Conservation (phyloP, 306 rosid species). For the Vachellia collinsii region DNA sequence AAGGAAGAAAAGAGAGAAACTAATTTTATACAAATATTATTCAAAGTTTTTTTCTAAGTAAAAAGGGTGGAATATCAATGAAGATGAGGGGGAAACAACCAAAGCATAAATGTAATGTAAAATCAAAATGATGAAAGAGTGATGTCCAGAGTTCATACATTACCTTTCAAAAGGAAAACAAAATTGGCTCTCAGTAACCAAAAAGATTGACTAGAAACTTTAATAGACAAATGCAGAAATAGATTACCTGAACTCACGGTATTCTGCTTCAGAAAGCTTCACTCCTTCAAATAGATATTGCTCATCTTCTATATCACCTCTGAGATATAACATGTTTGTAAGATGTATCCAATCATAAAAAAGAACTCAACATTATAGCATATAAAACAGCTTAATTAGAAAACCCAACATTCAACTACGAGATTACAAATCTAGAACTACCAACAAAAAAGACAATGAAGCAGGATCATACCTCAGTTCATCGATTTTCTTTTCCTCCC, state of each 20-base stretch:
- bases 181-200: constrained; percentile 2
- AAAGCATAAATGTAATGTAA: constrained; percentile 21
- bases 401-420: neutral
- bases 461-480: constrained; percentile 68
- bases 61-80: too few relatives aligned
- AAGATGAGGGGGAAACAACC: constrained; percentile 5
- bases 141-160: constrained; percentile 1
- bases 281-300: constrained; percentile 82
- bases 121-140: constrained; percentile 2
- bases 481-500: constrained; percentile 88
- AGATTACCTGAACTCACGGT: constrained; percentile 64
- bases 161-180: constrained; percentile 22
- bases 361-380: constrained; percentile 21
- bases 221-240: constrained; percentile 5
- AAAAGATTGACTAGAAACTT: constrained; percentile 9
- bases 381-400: constrained; percentile 9
- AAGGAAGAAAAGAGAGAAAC: neutral
- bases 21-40: too few relatives aligned
- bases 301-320: constrained; percentile 93
- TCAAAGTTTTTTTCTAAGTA: too few relatives aligned
- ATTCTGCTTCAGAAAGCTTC: constrained; percentile 75
- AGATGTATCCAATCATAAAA: constrained; percentile 24
- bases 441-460: constrained; percentile 11
- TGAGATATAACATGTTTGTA: constrained; percentile 37
- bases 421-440: constrained; percentile 20